Evolutionary conservation across 1,284 basidiomycete genomes (phyloP).

Genomic region (Phylloporus sp.): DNA sequence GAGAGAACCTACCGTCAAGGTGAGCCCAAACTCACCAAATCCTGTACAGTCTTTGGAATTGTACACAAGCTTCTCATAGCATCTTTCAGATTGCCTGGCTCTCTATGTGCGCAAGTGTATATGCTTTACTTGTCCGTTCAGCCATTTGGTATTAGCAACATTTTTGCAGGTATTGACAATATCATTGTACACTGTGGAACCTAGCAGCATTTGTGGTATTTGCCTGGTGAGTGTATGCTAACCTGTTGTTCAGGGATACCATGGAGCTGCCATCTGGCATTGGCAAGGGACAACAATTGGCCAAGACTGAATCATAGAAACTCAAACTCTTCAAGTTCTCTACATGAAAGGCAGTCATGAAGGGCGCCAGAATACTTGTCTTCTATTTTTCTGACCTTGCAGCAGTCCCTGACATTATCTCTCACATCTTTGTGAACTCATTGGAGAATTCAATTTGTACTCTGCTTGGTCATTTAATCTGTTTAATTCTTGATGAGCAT

Average conservation of each 20-base stretch:
- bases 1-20: constrained; percentile 82
- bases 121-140: constrained; percentile 98
- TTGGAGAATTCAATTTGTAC: constrained; percentile 22
- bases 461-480: not conserved
- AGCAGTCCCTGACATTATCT: constrained; percentile 14
- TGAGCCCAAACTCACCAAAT: constrained; percentile 41
- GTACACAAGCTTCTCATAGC: constrained; percentile 45
- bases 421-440: constrained; percentile 14
- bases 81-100: constrained; percentile 83
- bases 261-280: constrained; percentile 94
- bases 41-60: not conserved
- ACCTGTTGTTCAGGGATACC: constrained; percentile 72
- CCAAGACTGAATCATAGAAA: constrained; percentile 99
- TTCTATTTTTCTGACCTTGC: not conserved
- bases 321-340: constrained; percentile 83
- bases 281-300: constrained; percentile 95
- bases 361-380: constrained; percentile 93
- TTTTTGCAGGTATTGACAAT: constrained; percentile 93
- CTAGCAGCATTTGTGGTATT: constrained; percentile 93
- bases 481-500: too few species aligned
- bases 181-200: constrained; percentile 91
- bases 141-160: constrained; percentile 94
- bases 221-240: constrained; percentile 67
- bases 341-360: constrained; percentile 84
- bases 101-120: constrained; percentile 94